Evolutionary conservation across 2,329 filamentous ascomycete species (phyloP).

Genomic region (Cladosporium cucumerinum): DNA sequence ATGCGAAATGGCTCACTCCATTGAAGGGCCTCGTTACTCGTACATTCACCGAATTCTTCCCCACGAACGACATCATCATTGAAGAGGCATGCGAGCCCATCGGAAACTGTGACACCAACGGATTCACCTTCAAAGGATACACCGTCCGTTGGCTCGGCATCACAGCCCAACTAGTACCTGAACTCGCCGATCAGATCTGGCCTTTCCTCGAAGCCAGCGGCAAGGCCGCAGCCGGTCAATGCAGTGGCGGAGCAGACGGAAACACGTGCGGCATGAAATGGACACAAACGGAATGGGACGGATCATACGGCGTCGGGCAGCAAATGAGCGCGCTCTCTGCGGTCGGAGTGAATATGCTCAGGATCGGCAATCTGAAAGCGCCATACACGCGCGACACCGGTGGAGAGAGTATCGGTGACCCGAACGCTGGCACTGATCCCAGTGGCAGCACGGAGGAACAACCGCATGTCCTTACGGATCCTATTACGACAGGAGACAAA

Average conservation of each 20-base stretch:
- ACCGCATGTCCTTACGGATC: constrained; percentile 42
- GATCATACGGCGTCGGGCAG: constrained; percentile 46
- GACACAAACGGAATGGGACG: constrained; percentile 42
- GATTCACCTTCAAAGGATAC: constrained; percentile 46
- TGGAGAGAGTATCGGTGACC: constrained; percentile 47
- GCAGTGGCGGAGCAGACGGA: constrained; percentile 47
- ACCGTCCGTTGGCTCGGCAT: constrained; percentile 55
- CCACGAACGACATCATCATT: constrained; percentile 37
- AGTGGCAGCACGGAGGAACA: background rate
- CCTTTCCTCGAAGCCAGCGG: constrained; percentile 42
- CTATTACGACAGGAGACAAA: constrained; percentile 58
- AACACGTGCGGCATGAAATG: constrained; percentile 46
- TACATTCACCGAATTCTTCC: constrained; percentile 39
- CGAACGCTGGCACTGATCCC: constrained; percentile 38
- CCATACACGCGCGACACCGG: constrained; percentile 48
- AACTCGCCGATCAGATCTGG: constrained; percentile 53
- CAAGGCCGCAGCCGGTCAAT: constrained; percentile 50
- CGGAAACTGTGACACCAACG: constrained; percentile 43
- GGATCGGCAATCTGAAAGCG: constrained; percentile 35
- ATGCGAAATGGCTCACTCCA: constrained; percentile 25
- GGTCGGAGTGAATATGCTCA: constrained; percentile 41
- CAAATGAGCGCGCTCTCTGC: constrained; percentile 56
- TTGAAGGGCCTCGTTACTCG: constrained; percentile 27
- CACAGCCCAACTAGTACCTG: constrained; percentile 57
- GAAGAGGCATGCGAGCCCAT: constrained; percentile 44